Evolutionary conservation across 2,329 filamentous ascomycete genomes (phyloP).

Genomic region (Fusarium tupiense): DNA sequence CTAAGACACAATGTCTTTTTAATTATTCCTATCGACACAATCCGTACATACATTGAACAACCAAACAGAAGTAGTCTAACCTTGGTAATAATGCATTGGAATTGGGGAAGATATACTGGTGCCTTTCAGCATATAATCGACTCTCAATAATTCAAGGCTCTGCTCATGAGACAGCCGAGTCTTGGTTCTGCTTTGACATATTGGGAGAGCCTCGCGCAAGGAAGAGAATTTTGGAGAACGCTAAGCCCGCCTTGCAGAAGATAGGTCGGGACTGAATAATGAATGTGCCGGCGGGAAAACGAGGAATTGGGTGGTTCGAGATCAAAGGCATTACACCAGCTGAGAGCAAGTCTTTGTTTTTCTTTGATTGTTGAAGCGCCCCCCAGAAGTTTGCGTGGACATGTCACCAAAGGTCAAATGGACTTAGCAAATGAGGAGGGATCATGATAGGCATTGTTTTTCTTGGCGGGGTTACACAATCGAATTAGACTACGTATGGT

Average conservation of each 20-base stretch:
- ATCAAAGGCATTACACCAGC: slow-evolving; percentile 26
- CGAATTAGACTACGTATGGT: slow-evolving; percentile 47
- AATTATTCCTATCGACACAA: slow-evolving; percentile 42
- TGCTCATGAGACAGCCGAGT: slow-evolving; percentile 10
- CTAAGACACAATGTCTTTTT: slow-evolving; percentile 43
- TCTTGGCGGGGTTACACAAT: slow-evolving; percentile 35
- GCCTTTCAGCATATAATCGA: slow-evolving; percentile 47
- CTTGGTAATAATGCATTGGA: slow-evolving; percentile 62
- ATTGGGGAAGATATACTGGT: slow-evolving; percentile 44
- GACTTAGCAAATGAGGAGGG: slow-evolving; percentile 28
- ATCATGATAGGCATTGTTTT: slow-evolving; percentile 44
- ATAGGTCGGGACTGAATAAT: slow-evolving; percentile 3
- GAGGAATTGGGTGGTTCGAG: slow-evolving; percentile 32
- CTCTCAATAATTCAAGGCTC: slow-evolving; percentile 28
- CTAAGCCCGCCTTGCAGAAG: slow-evolving; percentile 10
- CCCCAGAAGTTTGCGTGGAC: slow-evolving; percentile 3
- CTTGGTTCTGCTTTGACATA: slow-evolving; percentile 15
- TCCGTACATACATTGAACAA: slow-evolving; percentile 50
- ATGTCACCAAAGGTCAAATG: slow-evolving; percentile 10
- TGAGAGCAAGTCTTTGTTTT: slow-evolving; percentile 30
- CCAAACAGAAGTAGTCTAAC: slow-evolving; percentile 47
- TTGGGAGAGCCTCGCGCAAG: slow-evolving; percentile 4
- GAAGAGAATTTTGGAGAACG: slow-evolving; percentile 2
- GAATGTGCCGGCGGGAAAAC: slow-evolving; percentile 20
- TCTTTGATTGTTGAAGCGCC: slow-evolving; percentile 23